Evolutionary conservation across 371 early-diverging fungal genomes (phyloP), one percentile per base, ranked within the genome.

Genomic region (Rhizomucor pusillus): DNA sequence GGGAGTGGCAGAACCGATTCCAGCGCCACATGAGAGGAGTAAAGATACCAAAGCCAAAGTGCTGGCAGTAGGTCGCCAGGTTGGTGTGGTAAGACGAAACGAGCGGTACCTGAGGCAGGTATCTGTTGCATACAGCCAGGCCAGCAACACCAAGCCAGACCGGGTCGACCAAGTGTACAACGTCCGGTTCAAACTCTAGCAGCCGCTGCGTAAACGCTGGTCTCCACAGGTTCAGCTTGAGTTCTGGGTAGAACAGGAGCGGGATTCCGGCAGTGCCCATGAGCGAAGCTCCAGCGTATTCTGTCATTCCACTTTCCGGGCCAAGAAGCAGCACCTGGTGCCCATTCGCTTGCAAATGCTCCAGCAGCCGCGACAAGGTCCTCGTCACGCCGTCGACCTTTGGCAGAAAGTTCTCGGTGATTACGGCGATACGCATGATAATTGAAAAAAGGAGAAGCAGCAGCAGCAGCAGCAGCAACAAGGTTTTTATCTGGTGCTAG

Each of bases 321-420:
- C 79, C 73, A 18, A 75, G 52, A 3, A 78, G 20, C 43, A 75
- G 34, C 0, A 72, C 79, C 41, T 73, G 50, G 49, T 78, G 75
- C 0, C 59, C 65, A 13, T 45, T 57, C 1, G 34, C 47, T 44
- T 66, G 47, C 1, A 78, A 52, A 55, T 78, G 73, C 44, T 78
- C 75, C 1, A 78, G 57, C 11, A 78, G 43, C 0, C 68, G 58
- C 16, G 67, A 65, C 18, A 75, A 49, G 40, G 79, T 78, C 23
- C 75, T 63, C 20, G 79, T 78, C 14, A 78, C 79, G 11, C 79
- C 79, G 51, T 78, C 79, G 13, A 78, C 75, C 60, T 78, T 78
- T 16, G 79, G 79, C 20, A 75, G 50, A 36, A 75, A 78, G 43
- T 78, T 74, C 34, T 78, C 75, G 3, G 79, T 78, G 35, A 75